phyloP scores from a whole-genome alignment of 139 green algal species.

The Tetradesmus lagerheimii region DNA sequence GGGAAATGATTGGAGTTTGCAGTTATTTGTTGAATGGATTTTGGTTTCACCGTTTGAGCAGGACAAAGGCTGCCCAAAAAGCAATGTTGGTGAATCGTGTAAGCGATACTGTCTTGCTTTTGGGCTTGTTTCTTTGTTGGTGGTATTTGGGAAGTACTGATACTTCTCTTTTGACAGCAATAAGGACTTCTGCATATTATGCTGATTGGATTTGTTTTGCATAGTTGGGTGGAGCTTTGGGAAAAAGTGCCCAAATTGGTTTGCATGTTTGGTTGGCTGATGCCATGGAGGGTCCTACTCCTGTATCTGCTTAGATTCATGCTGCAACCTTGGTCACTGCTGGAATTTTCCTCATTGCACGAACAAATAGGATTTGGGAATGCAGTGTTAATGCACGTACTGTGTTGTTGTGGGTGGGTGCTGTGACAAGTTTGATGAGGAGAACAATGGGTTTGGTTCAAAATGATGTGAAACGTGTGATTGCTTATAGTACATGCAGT shows the following conservation, averaged over 20 bases:
- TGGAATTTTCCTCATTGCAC: constrained; percentile 77
- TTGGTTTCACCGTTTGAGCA: no score
- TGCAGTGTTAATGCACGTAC: constrained; percentile 63
- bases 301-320: no score
- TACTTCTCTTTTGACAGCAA: constrained; percentile 62
- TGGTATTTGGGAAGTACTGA: constrained; percentile 48
- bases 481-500: constrained; percentile 81
- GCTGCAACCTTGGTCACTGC: constrained; percentile 82
- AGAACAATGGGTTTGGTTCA: constrained; percentile 73
- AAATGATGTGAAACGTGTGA: constrained; percentile 82
- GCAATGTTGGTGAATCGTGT: constrained; percentile 77
- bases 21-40: no score
- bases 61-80: constrained; percentile 73
- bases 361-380: constrained; percentile 76
- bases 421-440: constrained; percentile 79
- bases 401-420: constrained; percentile 69
- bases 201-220: constrained; percentile 70
- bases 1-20: constrained; percentile 78
- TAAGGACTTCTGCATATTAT: constrained; percentile 64
- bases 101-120: constrained; percentile 71
- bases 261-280: constrained; percentile 82
- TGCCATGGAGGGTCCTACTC: no score
- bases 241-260: constrained; percentile 79
- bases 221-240: constrained; percentile 73
- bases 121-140: constrained; percentile 62